These are phyloP conservation scores for Rhodomyrtus psidioides DNA, from an alignment of 441 rosid species.

Conservation along the genomic window DNA sequence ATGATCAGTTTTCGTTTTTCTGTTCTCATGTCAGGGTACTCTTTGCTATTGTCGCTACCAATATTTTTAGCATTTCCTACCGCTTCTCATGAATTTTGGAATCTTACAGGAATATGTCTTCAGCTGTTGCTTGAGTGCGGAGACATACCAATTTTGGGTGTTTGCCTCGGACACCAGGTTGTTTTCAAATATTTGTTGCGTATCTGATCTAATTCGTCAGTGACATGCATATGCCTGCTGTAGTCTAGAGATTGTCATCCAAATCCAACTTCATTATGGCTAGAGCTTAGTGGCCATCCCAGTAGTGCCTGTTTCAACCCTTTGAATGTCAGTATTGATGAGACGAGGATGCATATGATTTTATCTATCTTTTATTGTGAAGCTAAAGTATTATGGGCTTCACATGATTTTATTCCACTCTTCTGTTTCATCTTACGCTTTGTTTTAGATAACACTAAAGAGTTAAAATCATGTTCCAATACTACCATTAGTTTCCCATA, in stretches of 20 bases:
- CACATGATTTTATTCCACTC: background rate
- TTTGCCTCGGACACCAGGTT: conserved; percentile 99
- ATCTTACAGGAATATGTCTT: conserved; percentile 78
- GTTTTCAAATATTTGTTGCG: background rate
- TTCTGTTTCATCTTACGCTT: background rate
- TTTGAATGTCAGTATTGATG: background rate
- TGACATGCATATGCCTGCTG: background rate
- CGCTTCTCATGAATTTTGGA: conserved; percentile 6
- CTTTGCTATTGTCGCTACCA: background rate
- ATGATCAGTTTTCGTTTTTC: background rate
- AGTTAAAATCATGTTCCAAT: background rate
- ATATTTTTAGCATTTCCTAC: background rate
- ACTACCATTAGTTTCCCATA: background rate
- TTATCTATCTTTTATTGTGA: background rate
- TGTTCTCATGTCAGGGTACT: background rate
- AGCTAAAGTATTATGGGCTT: background rate
- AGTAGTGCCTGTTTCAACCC: background rate
- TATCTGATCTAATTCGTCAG: background rate
- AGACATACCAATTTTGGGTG: conserved; percentile 87
- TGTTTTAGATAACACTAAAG: background rate
- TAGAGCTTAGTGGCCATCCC: background rate
- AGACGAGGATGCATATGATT: background rate
- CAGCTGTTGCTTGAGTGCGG: conserved; percentile 72
- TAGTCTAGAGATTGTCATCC: background rate
- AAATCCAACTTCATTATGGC: background rate